phyloP scores from a whole-genome alignment of 352 stramenopile genomes.

The Globisporangium spiculum region DNA sequence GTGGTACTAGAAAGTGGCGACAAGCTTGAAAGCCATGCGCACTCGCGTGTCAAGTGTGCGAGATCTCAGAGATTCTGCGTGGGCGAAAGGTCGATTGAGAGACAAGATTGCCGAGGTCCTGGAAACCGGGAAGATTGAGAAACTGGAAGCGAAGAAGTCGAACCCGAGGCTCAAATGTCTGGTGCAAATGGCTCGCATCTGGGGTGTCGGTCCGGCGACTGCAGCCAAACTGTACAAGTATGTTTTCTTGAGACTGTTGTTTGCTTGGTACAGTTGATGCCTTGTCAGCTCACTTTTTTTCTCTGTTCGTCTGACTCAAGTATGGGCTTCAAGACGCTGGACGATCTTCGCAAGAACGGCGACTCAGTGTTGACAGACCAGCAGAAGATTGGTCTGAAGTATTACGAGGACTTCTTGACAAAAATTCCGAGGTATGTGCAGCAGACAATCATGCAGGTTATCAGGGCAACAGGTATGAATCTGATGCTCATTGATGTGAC shows the following conservation, averaged over 20 bases:
- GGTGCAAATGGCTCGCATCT: conserved; percentile 68
- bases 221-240: conserved; percentile 76
- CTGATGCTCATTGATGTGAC: background rate
- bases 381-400: conserved; percentile 77
- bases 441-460: too few species aligned
- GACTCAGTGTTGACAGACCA: conserved; percentile 46
- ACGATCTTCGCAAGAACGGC: conserved; percentile 40
- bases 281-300: background rate
- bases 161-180: conserved; percentile 56
- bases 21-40: conserved; percentile 66
- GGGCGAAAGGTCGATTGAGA: conserved; percentile 63
- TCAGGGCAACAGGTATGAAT: background rate
- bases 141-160: conserved; percentile 77
- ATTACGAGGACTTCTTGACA: conserved; percentile 75
- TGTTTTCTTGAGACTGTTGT: background rate
- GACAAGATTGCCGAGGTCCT: conserved; percentile 77
- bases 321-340: conserved; percentile 60
- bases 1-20: conserved; percentile 54
- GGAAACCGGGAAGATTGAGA: conserved; percentile 68
- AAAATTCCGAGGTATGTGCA: conserved; percentile 64
- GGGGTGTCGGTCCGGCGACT: conserved; percentile 75
- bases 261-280: background rate
- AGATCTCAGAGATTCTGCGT: conserved; percentile 61
- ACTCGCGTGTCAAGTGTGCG: conserved; percentile 52
- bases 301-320: conserved; percentile 17